These are phyloP conservation scores for Pleurotus giganteus DNA, from an alignment of 768 basidiomycete genomes.

Conservation along the genomic window DNA sequence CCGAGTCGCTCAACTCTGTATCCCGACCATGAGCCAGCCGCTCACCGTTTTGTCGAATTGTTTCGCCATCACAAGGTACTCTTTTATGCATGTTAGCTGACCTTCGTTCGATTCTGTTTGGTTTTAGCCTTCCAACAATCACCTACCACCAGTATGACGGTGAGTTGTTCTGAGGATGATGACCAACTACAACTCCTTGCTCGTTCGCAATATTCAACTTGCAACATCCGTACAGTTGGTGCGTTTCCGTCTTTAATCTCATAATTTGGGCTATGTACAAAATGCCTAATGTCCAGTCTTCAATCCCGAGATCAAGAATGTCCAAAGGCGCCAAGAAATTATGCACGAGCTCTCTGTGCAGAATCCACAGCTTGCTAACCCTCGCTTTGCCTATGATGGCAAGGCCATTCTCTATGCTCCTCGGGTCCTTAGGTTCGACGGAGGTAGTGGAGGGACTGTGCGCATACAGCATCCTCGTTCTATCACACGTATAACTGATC, in stretches of 20 bases:
- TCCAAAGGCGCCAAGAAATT: conserved; percentile 26
- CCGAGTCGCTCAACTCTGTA: too few relatives aligned
- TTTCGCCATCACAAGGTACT: conserved; percentile 23
- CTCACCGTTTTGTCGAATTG: conserved; percentile 26
- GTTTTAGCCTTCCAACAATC: conserved; percentile 23
- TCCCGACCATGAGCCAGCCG: too few relatives aligned
- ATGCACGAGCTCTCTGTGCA: conserved; percentile 38
- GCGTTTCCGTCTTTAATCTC: too few relatives aligned
- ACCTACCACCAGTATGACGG: conserved; percentile 30
- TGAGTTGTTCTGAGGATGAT: conserved; percentile 7
- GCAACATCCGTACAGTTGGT: conserved; percentile 11
- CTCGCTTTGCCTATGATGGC: conserved; percentile 46
- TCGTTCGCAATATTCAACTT: background rate
- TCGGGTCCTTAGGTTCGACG: conserved; percentile 22
- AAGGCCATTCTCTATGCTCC: conserved; percentile 39
- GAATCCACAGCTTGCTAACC: conserved; percentile 33
- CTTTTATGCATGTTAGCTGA: background rate
- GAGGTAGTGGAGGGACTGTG: conserved; percentile 27
- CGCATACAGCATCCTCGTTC: conserved; percentile 11
- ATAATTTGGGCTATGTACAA: background rate
- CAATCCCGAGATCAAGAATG: conserved; percentile 20
- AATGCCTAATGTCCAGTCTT: background rate
- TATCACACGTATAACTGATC: background rate
- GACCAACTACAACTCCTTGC: too few relatives aligned
- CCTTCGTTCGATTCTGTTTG: background rate